Evolutionary conservation across 1,139 yeast species (phyloP), one percentile per base, ranked within the genome.

Genomic region (Yamadazyma songkhlaensis): DNA sequence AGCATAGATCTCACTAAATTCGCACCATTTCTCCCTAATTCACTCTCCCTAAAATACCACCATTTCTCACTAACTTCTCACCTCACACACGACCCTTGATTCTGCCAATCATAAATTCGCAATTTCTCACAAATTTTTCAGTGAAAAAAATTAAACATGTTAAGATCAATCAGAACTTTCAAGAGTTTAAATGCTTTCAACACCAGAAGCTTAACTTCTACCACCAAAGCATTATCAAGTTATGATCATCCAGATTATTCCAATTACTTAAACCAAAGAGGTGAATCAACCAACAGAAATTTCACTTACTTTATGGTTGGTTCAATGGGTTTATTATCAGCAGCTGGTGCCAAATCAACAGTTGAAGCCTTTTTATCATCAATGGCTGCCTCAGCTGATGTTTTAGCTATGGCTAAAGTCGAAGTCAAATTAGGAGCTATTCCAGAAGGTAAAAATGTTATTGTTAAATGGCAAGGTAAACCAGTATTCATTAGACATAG

Each of bases 401-500:
- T 94, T 47, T 79, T 94, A 72, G 98, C 98, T 46, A 83, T 94
- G 96, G 98, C 99, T 55, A 94, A 94, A 76, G 96, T 90, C 55
- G 98, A 94, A 75, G 96, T 94, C 53, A 92, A 87, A 67, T 81
- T 94, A 59, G 82, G 84, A 43, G 86, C 89, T 48, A 89, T 94
- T 51, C 99, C 99, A 56, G 90, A 85, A 66, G 98, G 98, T 69
- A 90, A 90, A 76, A 94, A 94, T 69, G 95, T 92, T 52, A 88
- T 92, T 61, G 95, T 94, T 57, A 94, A 94, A 73, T 94, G 98
- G 98, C 96, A 94, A 75, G 98, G 98, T 74, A 94, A 92, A 77
- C 98, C 98, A 51, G 97, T 94, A 51, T 94, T 94, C 73, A 89
- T 94, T 67, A 92, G 99, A 80, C 99, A 94, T 79, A 87, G 99